Conservation (phyloP, 495 filamentous ascomycete species). For the Aspergillus bridgeri region DNA sequence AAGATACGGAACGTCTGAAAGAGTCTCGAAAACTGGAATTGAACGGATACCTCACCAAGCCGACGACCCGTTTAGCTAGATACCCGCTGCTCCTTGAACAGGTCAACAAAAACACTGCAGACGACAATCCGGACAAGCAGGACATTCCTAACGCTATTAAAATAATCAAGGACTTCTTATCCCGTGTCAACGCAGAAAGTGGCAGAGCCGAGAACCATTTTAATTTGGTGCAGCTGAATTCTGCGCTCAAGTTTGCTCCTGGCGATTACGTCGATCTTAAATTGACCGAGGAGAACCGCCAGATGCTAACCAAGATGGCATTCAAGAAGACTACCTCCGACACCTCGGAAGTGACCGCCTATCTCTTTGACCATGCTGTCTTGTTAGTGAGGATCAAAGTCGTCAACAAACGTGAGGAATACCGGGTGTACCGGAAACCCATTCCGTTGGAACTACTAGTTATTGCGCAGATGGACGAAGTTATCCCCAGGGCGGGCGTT, state of each 20-base stretch:
- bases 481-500: constrained; percentile 77
- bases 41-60: constrained; percentile 98
- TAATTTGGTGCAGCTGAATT: constrained; percentile 86
- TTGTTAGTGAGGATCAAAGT: constrained; percentile 84
- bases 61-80: constrained; percentile 90
- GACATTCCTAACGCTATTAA: constrained; percentile 86
- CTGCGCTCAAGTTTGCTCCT: constrained; percentile 80
- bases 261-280: constrained; percentile 91
- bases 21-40: constrained; percentile 96
- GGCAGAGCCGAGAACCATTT: constrained; percentile 98
- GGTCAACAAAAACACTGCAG: constrained; percentile 80
- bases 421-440: constrained; percentile 90
- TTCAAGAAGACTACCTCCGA: constrained; percentile 90
- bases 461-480: constrained; percentile 94
- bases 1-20: constrained; percentile 93
- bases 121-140: constrained; percentile 81
- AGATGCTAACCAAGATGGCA: constrained; percentile 86
- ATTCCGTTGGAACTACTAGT: constrained; percentile 93
- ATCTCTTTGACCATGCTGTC: constrained; percentile 94
- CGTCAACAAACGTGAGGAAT: constrained; percentile 88
- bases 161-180: constrained; percentile 81
- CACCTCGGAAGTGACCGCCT: constrained; percentile 84
- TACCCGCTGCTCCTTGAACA: constrained; percentile 95
- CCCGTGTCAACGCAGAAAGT: constrained; percentile 87
- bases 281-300: constrained; percentile 87